Base-by-base conservation (phyloP, 192 early-diverging fungal genomes). In the Backusella psychrophila region DNA sequence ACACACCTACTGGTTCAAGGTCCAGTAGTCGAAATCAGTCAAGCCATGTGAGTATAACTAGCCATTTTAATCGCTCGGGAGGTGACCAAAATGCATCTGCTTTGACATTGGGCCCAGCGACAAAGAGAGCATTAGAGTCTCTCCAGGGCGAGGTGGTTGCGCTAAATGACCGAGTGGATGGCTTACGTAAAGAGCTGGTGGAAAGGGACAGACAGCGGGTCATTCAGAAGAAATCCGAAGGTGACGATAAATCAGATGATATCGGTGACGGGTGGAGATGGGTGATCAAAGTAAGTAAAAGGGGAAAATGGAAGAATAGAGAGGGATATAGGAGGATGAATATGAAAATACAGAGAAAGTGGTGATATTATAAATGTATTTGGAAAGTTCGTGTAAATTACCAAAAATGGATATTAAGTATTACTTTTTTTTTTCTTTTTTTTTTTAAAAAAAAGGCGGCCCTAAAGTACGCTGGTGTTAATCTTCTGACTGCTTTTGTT, bases 131-230 rank as follows among this genome's bases (percentile, higher is more conserved):
- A 11, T 44, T 83, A 19, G 78, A 83, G 49, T 75, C 76, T 26
- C 42, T 83, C 7, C 82, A 83, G 49, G 36, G 73, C 8, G 82
- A 83, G 46, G 73, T 83, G 4, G 41, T 80, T 63, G 76, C 79
- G 17, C 36, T 83, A 29, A 80, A 80, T 72, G 79, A 80, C 39
- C 75, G 82, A 1, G 72, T 83, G 3, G 82, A 83, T 49, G 76
- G 74, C 6, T 29, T 83, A 14, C 76, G 76, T 56, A 52, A 77
- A 36, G 82, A 83, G 69, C 19, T 83, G 19, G 38, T 77, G 21
- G 75, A 78, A 12, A 34, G 72, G 3, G 76, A 80, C 56, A 74
- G 21, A 21, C 52, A 67, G 56, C 42, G 19, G 66, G 49, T 69
- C 29, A 41, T 12, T 59, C 63, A 46, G 38, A 36, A 26, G 21